Evolutionary conservation across 1,284 basidiomycete species (phyloP).

Genomic region (Apiotrichum sp.): DNA sequence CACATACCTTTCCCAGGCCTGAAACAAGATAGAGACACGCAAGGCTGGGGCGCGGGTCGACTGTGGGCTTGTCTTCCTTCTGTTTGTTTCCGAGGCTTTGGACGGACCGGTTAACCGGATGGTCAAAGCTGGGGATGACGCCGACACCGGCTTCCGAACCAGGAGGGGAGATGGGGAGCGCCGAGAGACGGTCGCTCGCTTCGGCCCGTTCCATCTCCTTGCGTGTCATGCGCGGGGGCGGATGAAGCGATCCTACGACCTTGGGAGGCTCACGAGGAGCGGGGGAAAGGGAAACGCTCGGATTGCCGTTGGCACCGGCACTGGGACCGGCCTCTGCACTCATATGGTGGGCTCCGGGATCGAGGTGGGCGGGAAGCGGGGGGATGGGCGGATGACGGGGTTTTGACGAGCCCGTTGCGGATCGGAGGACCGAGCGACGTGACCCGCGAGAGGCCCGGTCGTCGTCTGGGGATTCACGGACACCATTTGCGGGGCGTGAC

Average conservation of each 20-base stretch:
- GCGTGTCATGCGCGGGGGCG: no score
- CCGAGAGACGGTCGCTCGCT: no score
- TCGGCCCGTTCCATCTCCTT: no score
- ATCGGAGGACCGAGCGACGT: conserved; percentile 12
- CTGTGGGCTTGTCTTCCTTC: conserved; percentile 35
- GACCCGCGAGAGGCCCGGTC: conserved; percentile 8
- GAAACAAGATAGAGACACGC: conserved; percentile 51
- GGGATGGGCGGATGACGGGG: neutral
- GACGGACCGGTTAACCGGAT: conserved; percentile 15
- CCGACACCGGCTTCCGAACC: neutral
- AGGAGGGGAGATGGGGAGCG: neutral
- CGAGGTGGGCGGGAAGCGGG: neutral
- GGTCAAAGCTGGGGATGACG: conserved; percentile 18
- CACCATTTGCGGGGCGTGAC: neutral
- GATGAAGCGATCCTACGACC: no score
- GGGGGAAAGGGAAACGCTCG: no score
- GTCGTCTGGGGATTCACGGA: conserved; percentile 7
- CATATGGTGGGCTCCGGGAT: no score
- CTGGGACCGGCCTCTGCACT: no score
- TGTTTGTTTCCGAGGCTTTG: conserved; percentile 14
- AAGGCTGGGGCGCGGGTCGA: conserved; percentile 38
- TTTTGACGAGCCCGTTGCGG: neutral
- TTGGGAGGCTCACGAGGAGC: no score
- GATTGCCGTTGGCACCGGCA: no score
- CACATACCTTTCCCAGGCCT: conserved; percentile 48